Evolutionary conservation across 2,329 filamentous ascomycete species (phyloP), one percentile per base, ranked within the genome.

Genomic region (Alternaria angustiovoidea): DNA sequence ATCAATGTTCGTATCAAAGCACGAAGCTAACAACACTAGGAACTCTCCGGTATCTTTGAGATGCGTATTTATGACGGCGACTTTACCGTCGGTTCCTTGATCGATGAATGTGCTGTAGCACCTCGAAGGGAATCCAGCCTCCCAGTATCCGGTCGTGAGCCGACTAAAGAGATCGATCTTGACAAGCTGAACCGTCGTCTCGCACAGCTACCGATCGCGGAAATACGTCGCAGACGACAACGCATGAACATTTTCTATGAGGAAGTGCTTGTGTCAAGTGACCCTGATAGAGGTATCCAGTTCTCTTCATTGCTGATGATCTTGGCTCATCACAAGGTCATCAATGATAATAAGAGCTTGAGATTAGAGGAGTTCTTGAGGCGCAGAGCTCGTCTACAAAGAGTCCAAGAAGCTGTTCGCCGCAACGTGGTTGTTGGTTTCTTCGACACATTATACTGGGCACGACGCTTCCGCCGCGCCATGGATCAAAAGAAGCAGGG

Each of bases 261-360:
- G 78, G 96, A 99, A 81, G 91, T 98, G 20, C 88, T 98, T 78
- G 93, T 97, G 6, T 94, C 93, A 5, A 93, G 94, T 5, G 94
- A 99, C 77, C 91, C 90, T 1, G 92, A 96, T 72, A 87, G 88
- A 63, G 95, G 95, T 48, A 96, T 99, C 61, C 90, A 92, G 0
- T 99, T 99, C 78, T 95, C 93, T 3, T 90, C 91, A 7, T 90
- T 97, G 22, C 84, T 99, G 52, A 95, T 99, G 91, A 96, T 96
- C 62, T 84, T 99, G 58, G 94, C 96, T 34, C 95, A 99, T 79
- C 96, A 99, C 84, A 99, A 98, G 73, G 93, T 99, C 73, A 99
- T 99, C 77, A 97, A 90, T 68, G 95, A 99, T 79, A 97, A 91
- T 82, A 97, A 97, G 84, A 97, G 93, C 79, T 82, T 99, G 74